These are phyloP conservation scores for Phytophthora macrochlamydospora DNA, from an alignment of 352 stramenopile species.

Conservation along the genomic window DNA sequence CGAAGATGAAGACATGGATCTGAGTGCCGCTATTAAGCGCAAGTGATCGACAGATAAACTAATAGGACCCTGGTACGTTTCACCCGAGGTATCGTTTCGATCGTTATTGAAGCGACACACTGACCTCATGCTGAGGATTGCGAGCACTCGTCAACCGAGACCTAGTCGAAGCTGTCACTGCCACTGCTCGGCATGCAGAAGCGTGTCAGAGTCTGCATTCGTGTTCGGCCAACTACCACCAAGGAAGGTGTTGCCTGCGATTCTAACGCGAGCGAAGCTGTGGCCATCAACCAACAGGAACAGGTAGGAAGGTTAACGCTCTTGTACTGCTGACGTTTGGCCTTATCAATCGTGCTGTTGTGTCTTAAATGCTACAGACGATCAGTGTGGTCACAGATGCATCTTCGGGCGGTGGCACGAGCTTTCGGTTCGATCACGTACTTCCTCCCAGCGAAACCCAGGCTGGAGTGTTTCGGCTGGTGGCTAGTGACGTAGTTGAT, in stretches of 20 bases:
- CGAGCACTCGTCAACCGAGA: neutral
- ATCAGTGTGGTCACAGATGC: constrained; percentile 71
- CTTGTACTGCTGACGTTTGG: neutral
- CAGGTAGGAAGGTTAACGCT: constrained; percentile 28
- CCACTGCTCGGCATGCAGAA: constrained; percentile 48
- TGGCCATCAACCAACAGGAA: constrained; percentile 51
- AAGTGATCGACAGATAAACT: constrained; percentile 47
- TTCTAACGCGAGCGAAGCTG: constrained; percentile 21
- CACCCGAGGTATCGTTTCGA: constrained; percentile 19
- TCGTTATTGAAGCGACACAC: constrained; percentile 6
- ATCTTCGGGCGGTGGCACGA: constrained; percentile 48
- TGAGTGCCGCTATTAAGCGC: constrained; percentile 78
- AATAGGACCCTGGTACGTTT: constrained; percentile 34
- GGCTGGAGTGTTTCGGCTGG: constrained; percentile 51
- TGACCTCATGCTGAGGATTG: constrained; percentile 13
- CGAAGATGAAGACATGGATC: constrained; percentile 59
- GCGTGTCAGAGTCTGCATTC: constrained; percentile 73
- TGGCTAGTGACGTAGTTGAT: constrained; percentile 58
- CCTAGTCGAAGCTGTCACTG: neutral
- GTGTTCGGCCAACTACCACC: constrained; percentile 50
- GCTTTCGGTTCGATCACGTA: constrained; percentile 75
- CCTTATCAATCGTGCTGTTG: too few relatives aligned
- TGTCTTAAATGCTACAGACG: constrained; percentile 30
- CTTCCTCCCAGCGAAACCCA: constrained; percentile 48
- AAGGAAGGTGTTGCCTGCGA: constrained; percentile 7